These are phyloP conservation scores for Isatis lusitanica DNA, from an alignment of 441 rosid species.

Conservation along the genomic window DNA sequence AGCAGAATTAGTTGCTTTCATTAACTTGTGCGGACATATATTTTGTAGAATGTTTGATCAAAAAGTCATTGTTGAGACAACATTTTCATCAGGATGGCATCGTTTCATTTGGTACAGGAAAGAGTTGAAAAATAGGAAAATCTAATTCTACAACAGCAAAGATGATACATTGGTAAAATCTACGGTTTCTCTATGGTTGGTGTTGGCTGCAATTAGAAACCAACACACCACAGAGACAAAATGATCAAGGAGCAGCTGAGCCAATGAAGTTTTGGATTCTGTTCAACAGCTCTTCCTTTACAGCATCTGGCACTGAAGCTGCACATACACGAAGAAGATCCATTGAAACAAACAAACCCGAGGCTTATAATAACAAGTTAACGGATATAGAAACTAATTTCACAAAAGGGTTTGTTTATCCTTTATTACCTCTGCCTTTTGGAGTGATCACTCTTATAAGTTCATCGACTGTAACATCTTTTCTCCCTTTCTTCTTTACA, in stretches of 20 bases:
- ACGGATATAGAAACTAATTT: not conserved
- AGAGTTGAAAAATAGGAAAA: not conserved
- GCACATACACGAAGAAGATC: constrained; percentile 25
- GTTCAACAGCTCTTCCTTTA: constrained; percentile 57
- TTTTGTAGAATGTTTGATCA: not conserved
- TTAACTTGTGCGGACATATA: not conserved
- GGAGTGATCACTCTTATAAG: constrained; percentile 78
- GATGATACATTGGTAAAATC: constrained; percentile 2
- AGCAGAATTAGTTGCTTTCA: not conserved
- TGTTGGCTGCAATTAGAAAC: not conserved
- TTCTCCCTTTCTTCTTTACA: constrained; percentile 78
- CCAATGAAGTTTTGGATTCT: constrained; percentile 50
- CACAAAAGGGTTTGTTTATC: not conserved
- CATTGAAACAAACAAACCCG: not conserved
- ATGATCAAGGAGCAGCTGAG: constrained; percentile 37
- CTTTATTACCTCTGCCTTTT: constrained; percentile 74
- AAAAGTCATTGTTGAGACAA: not conserved
- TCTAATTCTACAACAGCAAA: constrained; percentile 16
- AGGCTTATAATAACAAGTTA: not conserved
- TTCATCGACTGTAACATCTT: constrained; percentile 81
- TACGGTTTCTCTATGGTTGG: not conserved
- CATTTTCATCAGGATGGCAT: not conserved
- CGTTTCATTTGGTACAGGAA: not conserved
- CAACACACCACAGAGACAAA: not conserved
- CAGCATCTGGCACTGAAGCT: constrained; percentile 60